phyloP scores from a whole-genome alignment of 768 basidiomycete genomes.

The Hygrophoropsis aurantiaca region DNA sequence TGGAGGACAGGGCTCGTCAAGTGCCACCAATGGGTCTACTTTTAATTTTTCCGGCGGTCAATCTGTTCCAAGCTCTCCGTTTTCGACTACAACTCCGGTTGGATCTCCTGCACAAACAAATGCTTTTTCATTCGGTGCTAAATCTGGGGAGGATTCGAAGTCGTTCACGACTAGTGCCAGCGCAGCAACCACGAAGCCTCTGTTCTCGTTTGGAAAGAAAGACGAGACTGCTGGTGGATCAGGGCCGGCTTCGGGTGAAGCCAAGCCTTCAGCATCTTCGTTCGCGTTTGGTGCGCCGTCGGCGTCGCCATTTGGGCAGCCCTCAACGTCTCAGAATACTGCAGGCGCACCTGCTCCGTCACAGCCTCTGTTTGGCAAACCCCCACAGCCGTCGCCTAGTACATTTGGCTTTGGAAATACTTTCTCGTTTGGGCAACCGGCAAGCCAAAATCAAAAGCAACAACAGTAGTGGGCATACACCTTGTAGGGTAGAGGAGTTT shows the following conservation, averaged over 20 bases:
- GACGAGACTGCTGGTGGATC: constrained; percentile 10
- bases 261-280: constrained; percentile 17
- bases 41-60: constrained; percentile 10
- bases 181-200: constrained; percentile 5
- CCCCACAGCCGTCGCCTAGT: constrained; percentile 21
- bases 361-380: constrained; percentile 25
- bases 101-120: constrained; percentile 11
- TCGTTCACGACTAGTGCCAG: constrained; percentile 15
- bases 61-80: constrained; percentile 13
- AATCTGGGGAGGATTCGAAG: constrained; percentile 14
- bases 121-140: constrained; percentile 21
- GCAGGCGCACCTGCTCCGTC: constrained; percentile 8
- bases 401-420: constrained; percentile 32
- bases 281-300: constrained; percentile 5
- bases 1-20: constrained; percentile 15
- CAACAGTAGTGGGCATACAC: constrained; percentile 22
- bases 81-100: constrained; percentile 14
- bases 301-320: constrained; percentile 10
- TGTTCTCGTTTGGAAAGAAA: constrained; percentile 18
- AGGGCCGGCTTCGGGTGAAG: constrained; percentile 11
- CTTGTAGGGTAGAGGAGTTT: too few relatives aligned
- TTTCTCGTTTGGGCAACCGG: constrained; percentile 12
- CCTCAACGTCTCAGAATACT: constrained; percentile 4
- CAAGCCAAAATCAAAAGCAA: constrained; percentile 31
- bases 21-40: constrained; percentile 22